Evolutionary conservation across 2,329 filamentous ascomycete species (phyloP), one percentile per base, ranked within the genome.

Genomic region (Fusarium dimerum): DNA sequence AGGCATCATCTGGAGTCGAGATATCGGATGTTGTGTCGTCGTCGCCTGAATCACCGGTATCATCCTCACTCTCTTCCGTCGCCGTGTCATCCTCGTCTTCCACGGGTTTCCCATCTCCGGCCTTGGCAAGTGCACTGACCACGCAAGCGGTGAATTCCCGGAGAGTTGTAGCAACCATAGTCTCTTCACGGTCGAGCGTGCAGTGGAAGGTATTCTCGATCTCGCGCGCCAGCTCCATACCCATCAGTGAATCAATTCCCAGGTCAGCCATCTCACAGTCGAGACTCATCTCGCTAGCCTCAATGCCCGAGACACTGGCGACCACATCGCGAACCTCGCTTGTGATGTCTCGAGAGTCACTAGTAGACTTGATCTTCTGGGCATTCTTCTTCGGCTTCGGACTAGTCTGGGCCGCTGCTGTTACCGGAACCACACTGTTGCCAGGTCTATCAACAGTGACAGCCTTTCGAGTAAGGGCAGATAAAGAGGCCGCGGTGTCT

Each of bases 241-340:
- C 53, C 44, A 52, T 40, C 6, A 55, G 43, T 1, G 53, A 55
- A 40, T 55, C 53, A 8, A 55, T 55, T 7, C 53, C 53, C 2
- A 55, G 11, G 5, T 55, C 53, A 1, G 47, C 44, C 17, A 55
- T 15, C 4, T 52, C 34, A 5, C 34, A n/a, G 7, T 45, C 47
- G 0, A 36, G 26, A 2, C n/a, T 42, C 6, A 55, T 52, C 4
- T 55, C 53, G 3, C 10, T 15, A 10, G 11, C 15, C 18, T 55
- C 43, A 3, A 55, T 43, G 5, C 53, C 53, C 3, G 48, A 15
- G 5, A 54, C 40, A 17, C 12, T 17, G 1, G 51, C 47, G 6
- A 54, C 32, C 2, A 54, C 11, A 36, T 15, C 10, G 10, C 32
- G 32, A 5, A 36, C 10, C 32, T 36, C 20, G 20, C 20, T 26